Evolutionary conservation across 345 rosid genomes (phyloP), one percentile per base, ranked within the genome.

Genomic region (Eutrema japonicum): DNA sequence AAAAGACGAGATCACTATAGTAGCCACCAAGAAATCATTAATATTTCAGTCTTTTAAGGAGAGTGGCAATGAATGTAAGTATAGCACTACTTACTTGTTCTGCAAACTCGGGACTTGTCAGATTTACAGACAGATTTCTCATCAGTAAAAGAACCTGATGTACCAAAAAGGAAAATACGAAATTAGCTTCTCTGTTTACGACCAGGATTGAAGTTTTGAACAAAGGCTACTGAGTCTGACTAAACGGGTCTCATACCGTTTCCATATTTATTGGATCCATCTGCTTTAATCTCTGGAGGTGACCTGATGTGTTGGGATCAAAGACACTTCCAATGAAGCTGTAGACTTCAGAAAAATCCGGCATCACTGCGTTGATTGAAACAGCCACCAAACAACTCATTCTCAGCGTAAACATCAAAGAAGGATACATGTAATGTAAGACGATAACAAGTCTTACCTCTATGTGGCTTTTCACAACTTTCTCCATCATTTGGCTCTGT

Each of bases 291-390:
- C 73, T 90, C 82, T 84, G 85, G 70, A 95, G 52, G 65, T 95
- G 99, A 66, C 74, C 89, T 43, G 87, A 66, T 1, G 78, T 79
- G 74, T 55, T 54, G 36, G 96, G 99, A 75, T 95, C 97, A 71
- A 95, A 95, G 46, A 89, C 81, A 65, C 96, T 92, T 75, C 96
- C 96, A 54, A 95, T 80, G 84, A 95, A 95, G 68, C 86, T 86
- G 81, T 95, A 95, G n/a, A 95, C 97, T 81, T 88, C 82, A 18
- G 91, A 79, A 62, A 95, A 95, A 85, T 95, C 93, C 1, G 99
- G 99, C 84, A 83, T 74, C 76, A 79, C 97, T 95, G 96, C 84
- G 69, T 50, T 57, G 41, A 53, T 50, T 57, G 41, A 53, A 73
- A 16, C 45, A 50, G 51, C 56, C 79, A 67, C 38, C 73, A 73